A percentile compares a stretch with the other conserved stretches of the same genome.
Evolutionary conservation across 768 basidiomycete species (phyloP).

Genomic region (Suillus sp.): DNA sequence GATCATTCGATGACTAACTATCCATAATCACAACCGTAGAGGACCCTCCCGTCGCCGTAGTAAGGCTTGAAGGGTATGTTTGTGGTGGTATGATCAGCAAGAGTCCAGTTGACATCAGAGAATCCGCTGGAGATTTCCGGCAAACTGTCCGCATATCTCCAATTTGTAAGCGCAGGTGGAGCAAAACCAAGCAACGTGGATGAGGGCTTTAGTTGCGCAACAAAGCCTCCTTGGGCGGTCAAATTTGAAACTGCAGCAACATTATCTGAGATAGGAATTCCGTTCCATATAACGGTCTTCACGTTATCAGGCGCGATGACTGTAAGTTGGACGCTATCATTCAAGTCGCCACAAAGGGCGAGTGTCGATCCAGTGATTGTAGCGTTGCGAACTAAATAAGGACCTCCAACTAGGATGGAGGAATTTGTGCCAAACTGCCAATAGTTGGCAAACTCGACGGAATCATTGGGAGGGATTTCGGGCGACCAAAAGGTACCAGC

Average conservation of each 20-base stretch:
- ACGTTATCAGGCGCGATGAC: constrained; percentile 63
- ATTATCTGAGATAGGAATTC: constrained; percentile 42
- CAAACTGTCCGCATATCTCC: constrained; percentile 76
- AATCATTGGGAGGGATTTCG: constrained; percentile 45
- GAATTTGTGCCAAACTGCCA: constrained; percentile 76
- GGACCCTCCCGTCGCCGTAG: constrained; percentile 74
- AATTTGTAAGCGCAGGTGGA: constrained; percentile 57
- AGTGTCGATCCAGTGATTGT: constrained; percentile 51
- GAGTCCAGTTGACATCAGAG: constrained; percentile 64
- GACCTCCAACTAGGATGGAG: constrained; percentile 65
- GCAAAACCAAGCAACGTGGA: constrained; percentile 33
- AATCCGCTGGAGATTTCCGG: constrained; percentile 65
- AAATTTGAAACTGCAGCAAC: constrained; percentile 31
- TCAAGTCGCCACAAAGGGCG: constrained; percentile 68
- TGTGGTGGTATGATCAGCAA: constrained; percentile 72
- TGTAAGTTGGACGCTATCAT: constrained; percentile 55
- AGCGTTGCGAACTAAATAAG: constrained; percentile 63
- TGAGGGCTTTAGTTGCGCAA: constrained; percentile 45
- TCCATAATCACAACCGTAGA: constrained; percentile 87
- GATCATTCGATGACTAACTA: constrained; percentile 51
- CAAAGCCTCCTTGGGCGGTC: constrained; percentile 47
- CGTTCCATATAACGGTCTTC: constrained; percentile 73
- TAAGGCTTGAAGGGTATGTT: constrained; percentile 69
- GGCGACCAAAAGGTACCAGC: constrained; percentile 81
- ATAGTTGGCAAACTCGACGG: constrained; percentile 54